Evolutionary conservation across 164 flowering plant genomes (phyloP).

Genomic region (Annona squamosa): DNA sequence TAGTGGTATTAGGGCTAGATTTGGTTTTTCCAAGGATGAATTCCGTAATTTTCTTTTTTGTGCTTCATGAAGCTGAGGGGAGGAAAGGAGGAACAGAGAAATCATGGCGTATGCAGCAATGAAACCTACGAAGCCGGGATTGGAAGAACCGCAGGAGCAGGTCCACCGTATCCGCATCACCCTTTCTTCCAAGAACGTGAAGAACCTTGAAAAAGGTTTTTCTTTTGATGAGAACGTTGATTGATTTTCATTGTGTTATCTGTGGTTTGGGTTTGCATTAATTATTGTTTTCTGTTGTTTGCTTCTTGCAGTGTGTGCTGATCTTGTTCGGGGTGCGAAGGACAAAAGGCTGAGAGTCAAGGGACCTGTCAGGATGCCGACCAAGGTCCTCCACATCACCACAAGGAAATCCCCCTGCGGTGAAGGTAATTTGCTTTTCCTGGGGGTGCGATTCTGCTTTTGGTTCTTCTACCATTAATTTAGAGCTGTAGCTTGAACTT

Average conservation of each 20-base stretch:
- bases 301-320: conserved; percentile 48
- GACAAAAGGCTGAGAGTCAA: conserved; percentile 73
- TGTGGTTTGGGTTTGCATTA: not conserved
- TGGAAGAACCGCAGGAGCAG: conserved; percentile 28
- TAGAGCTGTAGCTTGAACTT: too few species aligned
- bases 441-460: not conserved
- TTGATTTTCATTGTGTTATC: not conserved
- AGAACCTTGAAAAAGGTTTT: conserved; percentile 39
- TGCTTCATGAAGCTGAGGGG: too few species aligned
- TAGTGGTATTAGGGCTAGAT: too few species aligned
- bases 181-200: conserved; percentile 34
- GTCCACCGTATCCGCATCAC: conserved; percentile 32
- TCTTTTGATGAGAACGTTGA: too few species aligned
- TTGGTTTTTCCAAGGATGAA: too few species aligned
- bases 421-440: conserved; percentile 49
- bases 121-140: conserved; percentile 30
- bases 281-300: not conserved
- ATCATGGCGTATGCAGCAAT: conserved; percentile 14
- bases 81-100: too few species aligned
- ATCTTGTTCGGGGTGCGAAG: conserved; percentile 85
- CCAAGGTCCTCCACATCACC: conserved; percentile 75
- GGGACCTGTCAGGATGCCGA: conserved; percentile 96
- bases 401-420: conserved; percentile 96
- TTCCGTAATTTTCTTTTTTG: too few species aligned
- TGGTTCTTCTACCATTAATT: too few species aligned